Evolutionary conservation across 306 rosid species (phyloP), one percentile per base, ranked within the genome.

Genomic region (Calophaca sinica): DNA sequence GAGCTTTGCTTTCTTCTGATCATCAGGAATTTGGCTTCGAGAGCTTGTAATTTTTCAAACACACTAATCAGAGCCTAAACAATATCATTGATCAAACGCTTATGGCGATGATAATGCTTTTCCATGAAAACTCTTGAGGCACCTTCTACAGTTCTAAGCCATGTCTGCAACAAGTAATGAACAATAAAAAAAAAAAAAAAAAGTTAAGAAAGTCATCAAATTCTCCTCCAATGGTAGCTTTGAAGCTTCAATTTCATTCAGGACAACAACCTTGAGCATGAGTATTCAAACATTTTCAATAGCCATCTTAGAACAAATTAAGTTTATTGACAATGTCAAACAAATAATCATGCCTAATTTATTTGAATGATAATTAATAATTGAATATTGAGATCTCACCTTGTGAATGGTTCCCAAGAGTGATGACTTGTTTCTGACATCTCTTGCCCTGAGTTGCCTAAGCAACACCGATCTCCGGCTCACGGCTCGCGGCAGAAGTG

Each of bases 81-180:
- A 79, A 78, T 55, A 60, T 94, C 96, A 81, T 71, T 91, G 77
- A 87, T 88, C 86, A 91, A 78, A 81, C 91, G 96, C 87, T 78
- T 89, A 75, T 94, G 96, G 55, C 88, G 74, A 76, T 91, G 83
- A 80, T 90, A 94, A 70, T 94, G 98, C 72, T 86, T 91, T 82
- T 91, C 98, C 68, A 88, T 82, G 76, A 94, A 88, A 53, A 88
- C 87, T 83, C 84, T 90, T 45, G 97, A 94, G 13, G 96, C 96
- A 29, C 94, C 93, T 82, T 91, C 89, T 4, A 90, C 83, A 13
- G 96, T 87, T 84, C 85, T 88, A 50, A 88, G 87, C 98, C 97
- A 94, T 54, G 94, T 86, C 98, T 91, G 84, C 84, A 61, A 70
- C 33, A 72, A 76, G n/a, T 5, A 55, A 26, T 13, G 6, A 45